Evolutionary conservation across 768 basidiomycete genomes (phyloP), one percentile per base, ranked within the genome.

Genomic region (Tylopilus felleus): DNA sequence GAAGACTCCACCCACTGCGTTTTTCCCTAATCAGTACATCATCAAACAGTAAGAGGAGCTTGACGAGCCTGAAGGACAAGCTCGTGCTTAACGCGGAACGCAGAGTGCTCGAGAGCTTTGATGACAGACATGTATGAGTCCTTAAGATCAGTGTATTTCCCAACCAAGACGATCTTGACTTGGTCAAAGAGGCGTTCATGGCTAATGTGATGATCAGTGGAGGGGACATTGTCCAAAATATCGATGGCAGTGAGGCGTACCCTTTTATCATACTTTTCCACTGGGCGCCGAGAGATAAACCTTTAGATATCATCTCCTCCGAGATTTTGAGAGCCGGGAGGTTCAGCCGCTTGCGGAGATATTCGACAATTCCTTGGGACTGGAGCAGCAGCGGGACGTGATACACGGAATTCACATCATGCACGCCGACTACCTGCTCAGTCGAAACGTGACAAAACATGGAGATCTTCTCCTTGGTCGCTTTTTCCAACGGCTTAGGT

Each of bases 81-180:
- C 66, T 90, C 94, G 52, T 91, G 77, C 52, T 85, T 89, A 51
- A 96, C 90, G 40, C 93, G 84, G 75, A 98, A 93, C 1, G 95
- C 92, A 6, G 95, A 94, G 71, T 99, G 96, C 72, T 99, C 96
- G 33, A 99, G 78, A 21, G 97, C 84, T 77, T 99, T 99, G 65
- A 85, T 86, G 52, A 99, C 96, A 27, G 90, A 93, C 92, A 98
- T 98, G 70, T 99, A 99, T 25, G 95, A 97, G 71, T 99, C 96
- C 72, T 93, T 91, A 44, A 98, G 77, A 60, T 93, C 86, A 13
- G 94, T 98, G 76, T 99, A 99, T 74, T 99, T 99, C 42, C 96
- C 96, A 16, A 99, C 95, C 48, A 99, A 78, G 21, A 88, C 93
- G 57, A 99, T 89, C 42, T 82, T 83, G 42, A 97, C 93, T 9